These are phyloP conservation scores for Verticillium klebahnii DNA, from an alignment of 2,329 filamentous ascomycete genomes.

Conservation along the genomic window DNA sequence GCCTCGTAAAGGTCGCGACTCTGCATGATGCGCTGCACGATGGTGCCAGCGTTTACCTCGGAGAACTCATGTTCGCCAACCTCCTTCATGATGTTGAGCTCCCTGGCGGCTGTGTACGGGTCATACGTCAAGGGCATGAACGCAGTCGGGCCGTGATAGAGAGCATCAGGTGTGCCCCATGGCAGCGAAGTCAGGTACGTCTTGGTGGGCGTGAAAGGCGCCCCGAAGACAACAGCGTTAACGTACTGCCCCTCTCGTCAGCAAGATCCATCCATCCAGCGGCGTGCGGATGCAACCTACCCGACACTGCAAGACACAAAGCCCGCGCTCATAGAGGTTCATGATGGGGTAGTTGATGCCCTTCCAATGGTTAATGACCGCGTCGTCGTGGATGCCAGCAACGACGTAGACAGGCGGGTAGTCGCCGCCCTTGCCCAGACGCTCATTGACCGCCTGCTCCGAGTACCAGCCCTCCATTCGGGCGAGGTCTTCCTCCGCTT, in stretches of 20 bases:
- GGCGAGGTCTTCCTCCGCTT: constrained; percentile 67
- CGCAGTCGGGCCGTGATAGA: constrained; percentile 94
- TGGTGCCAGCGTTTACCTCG: constrained; percentile 86
- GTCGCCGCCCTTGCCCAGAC: constrained; percentile 63
- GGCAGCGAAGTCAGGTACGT: constrained; percentile 73
- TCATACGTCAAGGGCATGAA: constrained; percentile 81
- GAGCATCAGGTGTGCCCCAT: constrained; percentile 67
- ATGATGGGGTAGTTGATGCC: constrained; percentile 98
- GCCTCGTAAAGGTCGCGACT: constrained; percentile 87
- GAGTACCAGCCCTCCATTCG: constrained; percentile 69
- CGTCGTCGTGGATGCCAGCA: constrained; percentile 89
- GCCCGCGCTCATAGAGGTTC: constrained; percentile 95
- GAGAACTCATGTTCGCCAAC: constrained; percentile 74
- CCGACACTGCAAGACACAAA: constrained; percentile 93
- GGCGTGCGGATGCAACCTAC: constrained; percentile 35
- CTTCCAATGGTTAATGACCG: constrained; percentile 94
- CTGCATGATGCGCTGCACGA: constrained; percentile 85
- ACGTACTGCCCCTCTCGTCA: constrained; percentile 58
- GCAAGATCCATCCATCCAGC: neutral
- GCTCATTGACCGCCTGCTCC: constrained; percentile 56
- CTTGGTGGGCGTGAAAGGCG: constrained; percentile 80
- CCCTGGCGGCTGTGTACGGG: constrained; percentile 75
- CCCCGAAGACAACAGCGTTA: constrained; percentile 81
- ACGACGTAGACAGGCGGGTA: constrained; percentile 85
- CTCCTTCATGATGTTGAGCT: constrained; percentile 78